phyloP scores from a whole-genome alignment of 441 rosid species.

The Viola pubescens region DNA sequence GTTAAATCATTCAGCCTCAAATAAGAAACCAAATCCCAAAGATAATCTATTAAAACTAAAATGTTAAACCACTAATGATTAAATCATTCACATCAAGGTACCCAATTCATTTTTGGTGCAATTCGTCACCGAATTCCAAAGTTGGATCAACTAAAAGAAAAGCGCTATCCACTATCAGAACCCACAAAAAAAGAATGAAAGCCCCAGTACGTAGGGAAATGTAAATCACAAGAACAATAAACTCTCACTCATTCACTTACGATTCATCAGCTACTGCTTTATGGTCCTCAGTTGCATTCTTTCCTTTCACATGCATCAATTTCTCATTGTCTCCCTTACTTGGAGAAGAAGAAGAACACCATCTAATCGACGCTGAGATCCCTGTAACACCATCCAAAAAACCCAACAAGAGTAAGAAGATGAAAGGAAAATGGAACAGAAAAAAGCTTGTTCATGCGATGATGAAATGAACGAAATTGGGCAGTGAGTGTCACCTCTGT shows the following conservation, averaged over 20 bases:
- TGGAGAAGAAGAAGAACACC: conserved; percentile 9
- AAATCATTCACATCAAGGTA: neutral
- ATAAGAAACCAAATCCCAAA: neutral
- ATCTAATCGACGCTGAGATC: conserved; percentile 8
- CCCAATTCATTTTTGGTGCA: neutral
- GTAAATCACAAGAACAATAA: neutral
- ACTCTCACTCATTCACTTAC: conserved; percentile 3
- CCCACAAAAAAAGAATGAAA: too few species aligned
- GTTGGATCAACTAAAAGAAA: neutral
- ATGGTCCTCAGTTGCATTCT: conserved; percentile 4
- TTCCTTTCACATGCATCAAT: neutral
- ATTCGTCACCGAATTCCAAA: neutral
- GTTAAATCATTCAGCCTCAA: neutral
- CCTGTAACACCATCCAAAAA: conserved; percentile 9
- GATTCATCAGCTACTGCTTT: conserved; percentile 6
- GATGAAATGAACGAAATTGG: neutral
- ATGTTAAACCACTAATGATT: neutral
- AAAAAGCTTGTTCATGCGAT: too few species aligned
- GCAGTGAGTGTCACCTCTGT: conserved; percentile 13
- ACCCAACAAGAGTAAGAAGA: neutral
- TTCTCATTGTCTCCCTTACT: neutral
- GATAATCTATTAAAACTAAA: neutral
- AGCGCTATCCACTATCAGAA: neutral
- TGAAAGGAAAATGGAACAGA: neutral
- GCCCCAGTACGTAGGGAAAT: neutral